phyloP scores from a whole-genome alignment of 768 basidiomycete genomes.

The Amanita muscaria region DNA sequence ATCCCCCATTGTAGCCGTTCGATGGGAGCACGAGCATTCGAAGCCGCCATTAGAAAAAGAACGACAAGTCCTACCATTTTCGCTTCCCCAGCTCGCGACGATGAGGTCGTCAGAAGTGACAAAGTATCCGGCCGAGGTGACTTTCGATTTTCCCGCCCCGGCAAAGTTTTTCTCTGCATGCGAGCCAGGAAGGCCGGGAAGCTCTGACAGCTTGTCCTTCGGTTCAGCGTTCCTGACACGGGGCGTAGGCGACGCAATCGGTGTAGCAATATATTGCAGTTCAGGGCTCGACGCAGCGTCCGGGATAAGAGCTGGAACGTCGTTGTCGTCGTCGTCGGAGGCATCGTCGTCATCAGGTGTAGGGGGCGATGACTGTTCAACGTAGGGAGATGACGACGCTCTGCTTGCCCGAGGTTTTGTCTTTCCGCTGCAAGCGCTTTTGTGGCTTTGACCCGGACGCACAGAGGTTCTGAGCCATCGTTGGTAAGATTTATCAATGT shows the following conservation, averaged over 20 bases:
- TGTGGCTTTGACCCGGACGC: neutral
- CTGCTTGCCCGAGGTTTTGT: no score
- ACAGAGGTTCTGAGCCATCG: neutral
- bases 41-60: neutral
- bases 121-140: neutral
- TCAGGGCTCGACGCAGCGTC: neutral
- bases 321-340: neutral
- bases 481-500: neutral
- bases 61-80: neutral
- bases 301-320: neutral
- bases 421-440: no score
- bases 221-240: neutral
- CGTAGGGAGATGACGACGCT: no score
- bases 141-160: no score
- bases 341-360: neutral
- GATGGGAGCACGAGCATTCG: neutral
- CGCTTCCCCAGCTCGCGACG: conserved; percentile 3
- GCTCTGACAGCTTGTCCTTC: neutral
- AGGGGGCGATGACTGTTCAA: no score
- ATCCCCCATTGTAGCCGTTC: neutral
- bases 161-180: neutral
- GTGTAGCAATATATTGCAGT: neutral
- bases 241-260: neutral
- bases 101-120: neutral
- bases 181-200: neutral